Evolutionary conservation across 257 asterid genomes (phyloP).

Genomic region (Solanum habrochaites): DNA sequence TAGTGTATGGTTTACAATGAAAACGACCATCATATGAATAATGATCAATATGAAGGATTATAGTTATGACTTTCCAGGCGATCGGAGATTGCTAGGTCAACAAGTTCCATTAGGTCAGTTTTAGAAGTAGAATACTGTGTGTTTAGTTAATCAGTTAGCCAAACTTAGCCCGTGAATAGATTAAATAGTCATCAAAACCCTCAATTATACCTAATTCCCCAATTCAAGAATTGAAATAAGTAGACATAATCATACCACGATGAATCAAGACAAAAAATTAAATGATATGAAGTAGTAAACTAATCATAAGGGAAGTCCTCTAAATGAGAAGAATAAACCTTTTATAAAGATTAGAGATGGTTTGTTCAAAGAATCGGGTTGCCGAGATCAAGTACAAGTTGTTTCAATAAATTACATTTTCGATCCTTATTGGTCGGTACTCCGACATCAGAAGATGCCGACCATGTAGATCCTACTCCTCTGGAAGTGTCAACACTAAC

Average conservation of each 20-base stretch:
- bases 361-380: neutral
- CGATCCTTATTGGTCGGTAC: conserved; percentile 32
- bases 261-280: neutral
- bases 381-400: conserved; percentile 8
- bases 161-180: too few species aligned
- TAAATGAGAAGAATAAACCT: neutral
- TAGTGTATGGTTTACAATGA: neutral
- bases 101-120: neutral
- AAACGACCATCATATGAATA: neutral
- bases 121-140: neutral
- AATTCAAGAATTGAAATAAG: too few species aligned
- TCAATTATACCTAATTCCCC: neutral
- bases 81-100: neutral
- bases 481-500: conserved; percentile 15
- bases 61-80: neutral
- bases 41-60: neutral
- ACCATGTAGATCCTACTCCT: neutral
- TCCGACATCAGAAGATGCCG: conserved; percentile 5
- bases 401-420: conserved; percentile 44
- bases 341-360: conserved; percentile 8
- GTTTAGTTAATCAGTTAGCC: too few species aligned
- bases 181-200: neutral
- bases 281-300: neutral
- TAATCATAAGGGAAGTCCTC: neutral
- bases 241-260: too few species aligned